Percentiles rank a stretch among this genome's conserved stretches.
Conservation (phyloP, 805 yeast species). For the Yamadazyma endophytica region DNA sequence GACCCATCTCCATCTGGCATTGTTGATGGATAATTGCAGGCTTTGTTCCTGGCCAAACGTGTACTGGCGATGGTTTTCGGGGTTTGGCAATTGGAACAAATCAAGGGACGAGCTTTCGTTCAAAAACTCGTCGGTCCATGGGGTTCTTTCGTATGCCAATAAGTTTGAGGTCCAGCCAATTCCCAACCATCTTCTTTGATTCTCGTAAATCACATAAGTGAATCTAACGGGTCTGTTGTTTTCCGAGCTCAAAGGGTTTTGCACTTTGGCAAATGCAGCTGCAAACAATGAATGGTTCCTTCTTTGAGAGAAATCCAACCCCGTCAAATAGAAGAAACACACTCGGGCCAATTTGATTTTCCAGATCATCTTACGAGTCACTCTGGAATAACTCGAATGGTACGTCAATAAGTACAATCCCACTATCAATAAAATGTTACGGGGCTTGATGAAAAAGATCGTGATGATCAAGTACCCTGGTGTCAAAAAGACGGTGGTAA, state of each 20-base stretch:
- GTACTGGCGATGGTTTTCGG: conserved; percentile 34
- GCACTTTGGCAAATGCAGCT: conserved; percentile 52
- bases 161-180: conserved; percentile 96
- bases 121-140: conserved; percentile 96
- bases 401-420: conserved; percentile 70
- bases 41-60: conserved; percentile 19
- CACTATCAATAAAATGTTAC: conserved; percentile 52
- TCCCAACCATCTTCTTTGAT: conserved; percentile 96
- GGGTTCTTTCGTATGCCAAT: conserved; percentile 86
- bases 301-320: conserved; percentile 64
- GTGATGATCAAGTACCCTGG: conserved; percentile 77
- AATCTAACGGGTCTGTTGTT: conserved; percentile 59
- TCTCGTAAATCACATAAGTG: conserved; percentile 89
- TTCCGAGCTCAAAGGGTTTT: conserved; percentile 18
- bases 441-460: conserved; percentile 66
- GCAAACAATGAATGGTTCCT: conserved; percentile 46
- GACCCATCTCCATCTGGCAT: conserved; percentile 89
- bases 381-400: conserved; percentile 82
- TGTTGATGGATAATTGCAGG: conserved; percentile 20
- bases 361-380: conserved; percentile 84
- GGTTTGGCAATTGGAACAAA: conserved; percentile 74
- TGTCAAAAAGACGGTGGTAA: conserved; percentile 80
- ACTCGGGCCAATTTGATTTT: conserved; percentile 67
- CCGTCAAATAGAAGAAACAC: conserved; percentile 77
- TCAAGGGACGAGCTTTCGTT: conserved; percentile 81